Conservation (phyloP, 1,284 basidiomycete genomes). For the Vanrija pseudolonga region DNA sequence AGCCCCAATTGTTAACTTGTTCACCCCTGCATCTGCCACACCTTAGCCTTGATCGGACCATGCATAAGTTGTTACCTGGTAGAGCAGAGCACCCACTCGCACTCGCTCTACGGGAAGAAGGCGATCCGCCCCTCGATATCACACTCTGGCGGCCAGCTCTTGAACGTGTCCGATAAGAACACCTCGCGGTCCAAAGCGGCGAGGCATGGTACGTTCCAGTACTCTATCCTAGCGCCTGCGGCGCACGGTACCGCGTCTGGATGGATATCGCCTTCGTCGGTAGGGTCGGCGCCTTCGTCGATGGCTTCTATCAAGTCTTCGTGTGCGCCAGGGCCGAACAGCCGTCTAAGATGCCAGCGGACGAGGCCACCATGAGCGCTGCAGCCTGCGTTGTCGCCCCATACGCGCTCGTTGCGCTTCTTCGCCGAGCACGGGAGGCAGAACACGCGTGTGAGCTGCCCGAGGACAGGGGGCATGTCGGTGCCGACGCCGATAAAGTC, state of each 20-base stretch:
- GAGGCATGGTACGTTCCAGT: slow-evolving; percentile 15
- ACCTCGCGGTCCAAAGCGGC: slow-evolving; percentile 2
- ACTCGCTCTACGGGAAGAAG: slow-evolving; percentile 2
- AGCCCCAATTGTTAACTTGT: no score
- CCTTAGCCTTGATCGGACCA: no score
- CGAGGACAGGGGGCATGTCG: slow-evolving; percentile 13
- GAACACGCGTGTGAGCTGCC: slow-evolving; percentile 6
- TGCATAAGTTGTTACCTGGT: no score
- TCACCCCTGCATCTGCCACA: no score
- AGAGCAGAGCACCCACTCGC: no score
- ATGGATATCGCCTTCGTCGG: slow-evolving; percentile 16
- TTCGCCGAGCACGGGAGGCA: background rate
- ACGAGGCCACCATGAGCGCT: slow-evolving; percentile 7
- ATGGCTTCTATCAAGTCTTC: slow-evolving; percentile 15
- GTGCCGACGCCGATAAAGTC: slow-evolving; percentile 10
- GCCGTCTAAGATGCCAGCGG: slow-evolving; percentile 13
- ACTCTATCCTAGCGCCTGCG: slow-evolving; percentile 3
- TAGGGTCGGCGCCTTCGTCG: slow-evolving; percentile 17
- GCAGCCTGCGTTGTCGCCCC: background rate
- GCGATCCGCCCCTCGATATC: slow-evolving; percentile 6
- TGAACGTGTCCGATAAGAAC: slow-evolving; percentile 12
- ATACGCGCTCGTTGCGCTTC: background rate
- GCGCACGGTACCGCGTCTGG: slow-evolving; percentile 11
- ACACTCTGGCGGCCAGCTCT: slow-evolving; percentile 8
- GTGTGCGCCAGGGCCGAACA: slow-evolving; percentile 3